phyloP scores from a whole-genome alignment of 2,329 filamentous ascomycete genomes.

The Aspergillus vadensis region DNA sequence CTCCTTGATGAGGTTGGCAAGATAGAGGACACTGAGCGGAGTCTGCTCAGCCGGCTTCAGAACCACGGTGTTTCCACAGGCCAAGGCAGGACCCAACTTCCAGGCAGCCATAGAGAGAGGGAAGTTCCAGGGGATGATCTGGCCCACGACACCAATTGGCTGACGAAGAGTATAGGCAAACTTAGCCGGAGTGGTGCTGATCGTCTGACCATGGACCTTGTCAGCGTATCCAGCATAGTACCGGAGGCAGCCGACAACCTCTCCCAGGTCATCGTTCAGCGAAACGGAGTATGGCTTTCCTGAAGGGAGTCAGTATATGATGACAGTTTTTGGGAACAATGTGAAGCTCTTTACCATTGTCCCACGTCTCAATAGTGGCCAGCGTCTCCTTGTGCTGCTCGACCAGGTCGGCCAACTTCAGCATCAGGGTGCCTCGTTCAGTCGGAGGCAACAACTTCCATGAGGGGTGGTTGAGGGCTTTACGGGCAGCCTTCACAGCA shows the following conservation, averaged over 20 bases:
- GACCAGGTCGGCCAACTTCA: conserved; percentile 69
- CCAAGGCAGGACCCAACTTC: conserved; percentile 39
- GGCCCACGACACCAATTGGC: conserved; percentile 77
- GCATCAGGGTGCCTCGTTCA: conserved; percentile 67
- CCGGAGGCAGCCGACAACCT: conserved; percentile 70
- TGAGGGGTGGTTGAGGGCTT: conserved; percentile 38
- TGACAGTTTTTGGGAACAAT: neutral
- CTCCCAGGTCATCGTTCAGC: conserved; percentile 68
- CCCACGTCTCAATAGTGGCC: conserved; percentile 72
- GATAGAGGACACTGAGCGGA: conserved; percentile 36
- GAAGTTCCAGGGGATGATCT: conserved; percentile 91
- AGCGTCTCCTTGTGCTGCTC: conserved; percentile 64
- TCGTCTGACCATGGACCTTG: conserved; percentile 86
- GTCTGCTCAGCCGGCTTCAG: conserved; percentile 40
- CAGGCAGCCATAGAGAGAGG: conserved; percentile 72
- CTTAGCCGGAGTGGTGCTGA: conserved; percentile 59
- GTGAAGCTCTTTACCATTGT: conserved; percentile 61
- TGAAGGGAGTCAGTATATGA: conserved; percentile 17
- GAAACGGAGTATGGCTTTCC: conserved; percentile 49
- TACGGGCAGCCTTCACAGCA: conserved; percentile 37
- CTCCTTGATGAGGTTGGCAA: conserved; percentile 37
- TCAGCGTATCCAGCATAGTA: conserved; percentile 92
- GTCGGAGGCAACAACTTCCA: conserved; percentile 47
- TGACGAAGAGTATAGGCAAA: conserved; percentile 83
- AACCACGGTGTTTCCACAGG: conserved; percentile 39